Evolutionary conservation across 2,329 filamentous ascomycete genomes (phyloP).

Genomic region (Paecilomyces formosus): DNA sequence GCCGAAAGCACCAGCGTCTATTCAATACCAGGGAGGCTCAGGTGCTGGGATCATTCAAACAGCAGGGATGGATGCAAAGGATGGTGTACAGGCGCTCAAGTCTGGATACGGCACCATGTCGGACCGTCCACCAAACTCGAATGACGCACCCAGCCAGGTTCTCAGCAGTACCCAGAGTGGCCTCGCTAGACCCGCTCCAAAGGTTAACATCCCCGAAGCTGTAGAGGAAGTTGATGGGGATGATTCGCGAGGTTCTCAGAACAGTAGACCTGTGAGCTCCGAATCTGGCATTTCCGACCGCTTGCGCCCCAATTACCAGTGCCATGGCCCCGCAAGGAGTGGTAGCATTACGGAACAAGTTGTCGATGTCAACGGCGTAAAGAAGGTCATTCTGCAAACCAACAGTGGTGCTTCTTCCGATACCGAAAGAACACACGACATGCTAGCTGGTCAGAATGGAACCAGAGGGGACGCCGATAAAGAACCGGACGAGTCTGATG

Average conservation of each 20-base stretch:
- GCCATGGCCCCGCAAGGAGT: slow-evolving; percentile 53
- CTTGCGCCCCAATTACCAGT: slow-evolving; percentile 23
- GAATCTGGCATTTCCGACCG: slow-evolving; percentile 13
- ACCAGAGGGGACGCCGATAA: neutral
- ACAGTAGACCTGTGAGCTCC: slow-evolving; percentile 16
- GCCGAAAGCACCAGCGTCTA: slow-evolving; percentile 16
- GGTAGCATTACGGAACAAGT: slow-evolving; percentile 74
- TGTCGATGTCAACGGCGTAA: slow-evolving; percentile 65
- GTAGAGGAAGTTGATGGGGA: slow-evolving; percentile 1
- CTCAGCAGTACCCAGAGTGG: slow-evolving; percentile 10
- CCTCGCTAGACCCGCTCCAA: slow-evolving; percentile 12
- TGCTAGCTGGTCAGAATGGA: neutral
- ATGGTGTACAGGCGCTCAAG: slow-evolving; percentile 57
- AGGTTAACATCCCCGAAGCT: slow-evolving; percentile 20
- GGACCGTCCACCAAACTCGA: slow-evolving; percentile 14
- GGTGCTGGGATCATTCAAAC: slow-evolving; percentile 48
- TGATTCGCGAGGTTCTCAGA: neutral
- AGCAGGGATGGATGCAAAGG: slow-evolving; percentile 53
- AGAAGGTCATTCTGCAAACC: slow-evolving; percentile 68
- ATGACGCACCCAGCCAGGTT: slow-evolving; percentile 17
- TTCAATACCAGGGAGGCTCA: slow-evolving; percentile 43
- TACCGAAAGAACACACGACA: slow-evolving; percentile 9
- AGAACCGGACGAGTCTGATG: slow-evolving; percentile 6
- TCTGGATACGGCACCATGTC: slow-evolving; percentile 47
- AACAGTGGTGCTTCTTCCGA: slow-evolving; percentile 50